A percentile compares a stretch with the other conserved stretches of the same genome.
Conservation (phyloP, 306 rosid genomes). For the Lagenaria siceraria region DNA sequence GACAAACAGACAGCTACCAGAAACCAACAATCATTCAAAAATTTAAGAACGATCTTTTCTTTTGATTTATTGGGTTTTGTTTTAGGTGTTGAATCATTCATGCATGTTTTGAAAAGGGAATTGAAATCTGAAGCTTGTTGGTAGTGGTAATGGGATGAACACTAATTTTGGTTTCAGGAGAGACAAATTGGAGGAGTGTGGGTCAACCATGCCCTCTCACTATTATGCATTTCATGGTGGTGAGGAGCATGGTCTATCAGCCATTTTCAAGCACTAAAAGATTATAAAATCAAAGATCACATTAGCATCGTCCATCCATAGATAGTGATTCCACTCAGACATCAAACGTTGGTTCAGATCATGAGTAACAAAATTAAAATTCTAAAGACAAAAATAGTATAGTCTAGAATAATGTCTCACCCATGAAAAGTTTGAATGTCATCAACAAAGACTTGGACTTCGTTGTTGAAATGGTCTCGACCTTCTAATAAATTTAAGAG, state of each 20-base stretch:
- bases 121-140: not conserved
- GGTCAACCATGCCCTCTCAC: not conserved
- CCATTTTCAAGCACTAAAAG: no score
- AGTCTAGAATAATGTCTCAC: no score
- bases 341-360: no score
- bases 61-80: not conserved
- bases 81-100: not conserved
- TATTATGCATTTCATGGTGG: not conserved
- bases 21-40: not conserved
- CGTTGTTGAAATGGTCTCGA: no score
- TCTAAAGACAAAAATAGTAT: no score
- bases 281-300: no score
- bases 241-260: not conserved
- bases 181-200: not conserved
- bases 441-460: no score
- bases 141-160: not conserved
- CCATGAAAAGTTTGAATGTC: no score
- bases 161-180: not conserved
- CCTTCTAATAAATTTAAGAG: no score
- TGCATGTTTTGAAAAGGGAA: not conserved
- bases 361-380: no score
- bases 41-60: not conserved
- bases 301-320: no score
- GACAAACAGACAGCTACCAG: constrained; percentile 8
- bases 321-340: no score